These are phyloP conservation scores for Agrostemma githago DNA, from an alignment of 148 eudicot genomes.

Conservation along the genomic window DNA sequence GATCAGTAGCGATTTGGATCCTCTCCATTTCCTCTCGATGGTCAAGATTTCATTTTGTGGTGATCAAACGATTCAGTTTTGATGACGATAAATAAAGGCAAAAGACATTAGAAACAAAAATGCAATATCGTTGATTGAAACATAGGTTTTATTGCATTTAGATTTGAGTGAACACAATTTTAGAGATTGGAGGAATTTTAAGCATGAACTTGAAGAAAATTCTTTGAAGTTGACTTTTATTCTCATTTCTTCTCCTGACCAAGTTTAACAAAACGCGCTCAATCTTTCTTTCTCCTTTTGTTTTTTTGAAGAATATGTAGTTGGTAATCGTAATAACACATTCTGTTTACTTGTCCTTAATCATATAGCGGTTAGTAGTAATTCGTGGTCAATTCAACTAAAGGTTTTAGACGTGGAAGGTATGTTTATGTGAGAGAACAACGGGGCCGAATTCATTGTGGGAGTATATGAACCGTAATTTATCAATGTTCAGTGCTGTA, in stretches of 20 bases:
- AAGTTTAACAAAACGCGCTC: neutral
- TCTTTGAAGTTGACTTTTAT: constrained; percentile 9
- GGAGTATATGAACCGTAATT: neutral
- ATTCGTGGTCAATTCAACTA: neutral
- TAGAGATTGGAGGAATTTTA: neutral
- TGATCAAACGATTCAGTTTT: no score
- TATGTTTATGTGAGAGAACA: no score
- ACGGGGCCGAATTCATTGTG: no score
- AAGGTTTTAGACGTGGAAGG: neutral
- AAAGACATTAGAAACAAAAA: no score
- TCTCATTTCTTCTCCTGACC: neutral
- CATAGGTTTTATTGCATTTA: neutral
- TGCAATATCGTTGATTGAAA: neutral
- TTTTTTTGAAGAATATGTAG: neutral
- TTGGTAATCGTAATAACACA: neutral
- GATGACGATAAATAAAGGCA: no score
- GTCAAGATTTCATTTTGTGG: no score
- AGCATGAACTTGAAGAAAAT: constrained; percentile 3
- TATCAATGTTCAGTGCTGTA: neutral
- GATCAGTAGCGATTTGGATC: neutral
- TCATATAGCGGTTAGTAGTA: neutral
- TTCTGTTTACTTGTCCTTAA: neutral
- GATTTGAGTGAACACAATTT: neutral
- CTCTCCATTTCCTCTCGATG: no score
- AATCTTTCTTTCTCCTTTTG: neutral